phyloP scores from a whole-genome alignment of 2,329 filamentous ascomycete species.

The Hypoxylon sp. region DNA sequence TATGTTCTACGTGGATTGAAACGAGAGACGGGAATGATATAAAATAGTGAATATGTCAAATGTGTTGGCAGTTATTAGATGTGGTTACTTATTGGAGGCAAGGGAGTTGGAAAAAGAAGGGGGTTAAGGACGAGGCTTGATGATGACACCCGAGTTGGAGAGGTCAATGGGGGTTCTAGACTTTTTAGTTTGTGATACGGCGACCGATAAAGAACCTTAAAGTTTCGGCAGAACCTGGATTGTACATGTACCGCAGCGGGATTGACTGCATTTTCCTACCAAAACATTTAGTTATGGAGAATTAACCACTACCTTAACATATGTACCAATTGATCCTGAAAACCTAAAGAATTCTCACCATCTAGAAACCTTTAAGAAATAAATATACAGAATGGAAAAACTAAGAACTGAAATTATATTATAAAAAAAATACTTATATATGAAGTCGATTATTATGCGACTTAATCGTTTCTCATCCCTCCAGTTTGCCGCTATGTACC shows the following conservation, averaged over 20 bases:
- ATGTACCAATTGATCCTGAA: no score
- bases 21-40: conserved; percentile 27
- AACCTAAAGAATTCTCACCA: no score
- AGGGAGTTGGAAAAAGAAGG: conserved; percentile 23
- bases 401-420: no score
- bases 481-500: no score
- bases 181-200: conserved; percentile 4
- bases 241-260: not conserved
- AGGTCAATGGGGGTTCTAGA: conserved; percentile 22
- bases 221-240: conserved; percentile 9
- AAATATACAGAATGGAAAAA: no score
- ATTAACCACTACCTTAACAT: no score
- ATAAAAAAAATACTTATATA: no score
- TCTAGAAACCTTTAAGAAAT: no score
- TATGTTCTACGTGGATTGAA: conserved; percentile 5
- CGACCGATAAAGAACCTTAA: conserved; percentile 8
- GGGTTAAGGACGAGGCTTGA: conserved; percentile 38
- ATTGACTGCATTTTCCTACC: no score
- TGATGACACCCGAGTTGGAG: conserved; percentile 28
- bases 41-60: conserved; percentile 16
- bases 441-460: no score
- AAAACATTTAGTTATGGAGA: no score
- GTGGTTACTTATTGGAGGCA: conserved; percentile 9
- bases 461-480: no score
- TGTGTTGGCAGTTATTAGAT: conserved; percentile 5